These are phyloP conservation scores for Aspergillus transmontanensis DNA, from an alignment of 2,329 filamentous ascomycete species.

Conservation along the genomic window DNA sequence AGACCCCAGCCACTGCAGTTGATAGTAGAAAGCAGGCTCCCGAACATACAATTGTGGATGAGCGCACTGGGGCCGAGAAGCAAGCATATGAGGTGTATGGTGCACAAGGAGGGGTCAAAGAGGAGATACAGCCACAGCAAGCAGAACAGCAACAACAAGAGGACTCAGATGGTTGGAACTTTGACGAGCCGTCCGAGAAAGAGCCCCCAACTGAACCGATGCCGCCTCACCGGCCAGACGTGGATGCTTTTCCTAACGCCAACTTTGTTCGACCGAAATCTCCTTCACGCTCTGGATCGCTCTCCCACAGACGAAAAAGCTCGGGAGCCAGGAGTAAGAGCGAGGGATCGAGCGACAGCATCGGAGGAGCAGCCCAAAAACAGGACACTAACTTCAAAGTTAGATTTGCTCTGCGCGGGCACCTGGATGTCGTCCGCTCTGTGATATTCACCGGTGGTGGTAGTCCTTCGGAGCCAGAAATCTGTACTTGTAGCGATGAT, in stretches of 20 bases:
- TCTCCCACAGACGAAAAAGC: slow-evolving; percentile 76
- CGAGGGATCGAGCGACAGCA: slow-evolving; percentile 66
- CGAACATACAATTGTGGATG: slow-evolving; percentile 49
- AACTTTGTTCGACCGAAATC: slow-evolving; percentile 79
- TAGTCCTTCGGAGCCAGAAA: slow-evolving; percentile 92
- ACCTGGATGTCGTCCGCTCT: slow-evolving; percentile 89
- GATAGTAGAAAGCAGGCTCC: slow-evolving; percentile 54
- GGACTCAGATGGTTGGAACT: slow-evolving; percentile 85
- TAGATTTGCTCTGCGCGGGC: slow-evolving; percentile 85
- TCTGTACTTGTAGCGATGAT: slow-evolving; percentile 94
- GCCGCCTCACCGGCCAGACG: slow-evolving; percentile 72
- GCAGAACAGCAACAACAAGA: slow-evolving; percentile 49
- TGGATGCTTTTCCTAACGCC: slow-evolving; percentile 81
- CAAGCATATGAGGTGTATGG: slow-evolving; percentile 63
- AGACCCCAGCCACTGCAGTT: slow-evolving; percentile 56
- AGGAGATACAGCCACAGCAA: slow-evolving; percentile 48
- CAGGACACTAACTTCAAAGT: slow-evolving; percentile 85
- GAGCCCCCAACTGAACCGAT: slow-evolving; percentile 44
- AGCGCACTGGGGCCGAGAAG: slow-evolving; percentile 59
- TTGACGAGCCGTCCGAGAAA: slow-evolving; percentile 73
- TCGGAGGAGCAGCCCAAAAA: slow-evolving; percentile 50
- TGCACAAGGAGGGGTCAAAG: slow-evolving; percentile 50
- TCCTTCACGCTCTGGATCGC: slow-evolving; percentile 65
- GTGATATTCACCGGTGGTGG: slow-evolving; percentile 97
- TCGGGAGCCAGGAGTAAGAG: slow-evolving; percentile 71